Evolutionary conservation across 805 yeast species (phyloP), one percentile per base, ranked within the genome.

Genomic region (Candida ovalis): DNA sequence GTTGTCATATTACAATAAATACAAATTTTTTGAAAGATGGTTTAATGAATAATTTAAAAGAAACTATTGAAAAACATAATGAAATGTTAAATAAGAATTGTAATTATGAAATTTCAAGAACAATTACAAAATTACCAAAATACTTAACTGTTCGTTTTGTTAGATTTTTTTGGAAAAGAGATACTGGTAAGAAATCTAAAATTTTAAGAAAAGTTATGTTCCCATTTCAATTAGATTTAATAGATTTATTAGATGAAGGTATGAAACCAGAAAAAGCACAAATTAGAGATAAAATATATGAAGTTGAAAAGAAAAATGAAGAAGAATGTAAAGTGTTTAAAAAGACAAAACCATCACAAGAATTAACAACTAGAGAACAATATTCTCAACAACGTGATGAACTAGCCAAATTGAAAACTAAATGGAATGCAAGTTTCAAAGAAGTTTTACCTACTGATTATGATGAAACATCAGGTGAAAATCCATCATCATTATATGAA

Each of bases 81-180:
- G 86, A 80, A n/a, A 65, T 74, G 5, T 78, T 91, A 51, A 84
- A 81, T 44, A 70, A 82, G 41, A 78, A 90, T 62, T 82, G 95
- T n/a, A 72, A 76, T 21, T 90, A 84, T 65, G 81, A 81, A 55
- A 76, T 88, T 40, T 59, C 67, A 13, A 73, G 74, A 46, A 75
- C 78, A 46, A 85, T 94, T 49, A 78, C 86, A 1, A 81, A 86
- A 63, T 72, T 94, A 55, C 99, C 99, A 50, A 84, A 87, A 61
- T 85, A 84, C 63, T 74, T 94, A 57, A 87, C 92, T 9, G 89
- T 94, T 38, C 96, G 94, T 64, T 94, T 87, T 69, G 94, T 94
- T 53, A 80, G 99, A 62, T 94, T 94, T 65, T 94, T 82, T 68
- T 94, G 99, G 99, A 88, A 92, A 64, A 80, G 92, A 63, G 96